These are phyloP conservation scores for Termitomyces sp. DNA, from an alignment of 768 basidiomycete genomes.

Conservation along the genomic window DNA sequence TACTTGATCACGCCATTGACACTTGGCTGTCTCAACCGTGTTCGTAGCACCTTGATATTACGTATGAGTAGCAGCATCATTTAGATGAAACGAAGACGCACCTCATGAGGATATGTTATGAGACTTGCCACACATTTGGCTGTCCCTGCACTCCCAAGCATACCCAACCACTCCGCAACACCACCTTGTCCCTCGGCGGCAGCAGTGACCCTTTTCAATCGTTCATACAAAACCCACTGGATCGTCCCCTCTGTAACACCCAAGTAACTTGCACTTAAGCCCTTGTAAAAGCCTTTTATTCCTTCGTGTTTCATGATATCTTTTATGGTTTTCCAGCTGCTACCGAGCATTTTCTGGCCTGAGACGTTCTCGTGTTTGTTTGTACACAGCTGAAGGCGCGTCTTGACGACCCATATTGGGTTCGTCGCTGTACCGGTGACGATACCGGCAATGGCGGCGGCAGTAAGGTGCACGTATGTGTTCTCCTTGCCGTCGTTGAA, in stretches of 20 bases:
- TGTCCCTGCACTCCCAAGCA: conserved; percentile 86
- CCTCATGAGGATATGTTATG: conserved; percentile 98
- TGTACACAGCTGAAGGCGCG: conserved; percentile 78
- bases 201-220: conserved; percentile 68
- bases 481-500: conserved; percentile 84
- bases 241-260: conserved; percentile 96
- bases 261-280: conserved; percentile 89
- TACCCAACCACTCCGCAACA: conserved; percentile 65
- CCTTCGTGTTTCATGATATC: conserved; percentile 81
- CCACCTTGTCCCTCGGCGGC: conserved; percentile 52
- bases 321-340: conserved; percentile 58
- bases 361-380: conserved; percentile 13
- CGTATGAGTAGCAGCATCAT: background rate
- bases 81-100: conserved; percentile 28
- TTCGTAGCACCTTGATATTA: conserved; percentile 71
- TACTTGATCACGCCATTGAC: conserved; percentile 80
- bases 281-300: conserved; percentile 87
- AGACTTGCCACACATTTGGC: conserved; percentile 93
- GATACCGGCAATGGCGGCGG: conserved; percentile 85
- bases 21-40: conserved; percentile 84
- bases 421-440: conserved; percentile 89
- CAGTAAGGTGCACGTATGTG: conserved; percentile 76
- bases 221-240: conserved; percentile 96
- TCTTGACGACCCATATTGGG: conserved; percentile 99
- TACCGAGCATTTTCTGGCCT: conserved; percentile 34